These are phyloP conservation scores for Lepidium africanum DNA, from an alignment of 345 rosid genomes.

Conservation along the genomic window DNA sequence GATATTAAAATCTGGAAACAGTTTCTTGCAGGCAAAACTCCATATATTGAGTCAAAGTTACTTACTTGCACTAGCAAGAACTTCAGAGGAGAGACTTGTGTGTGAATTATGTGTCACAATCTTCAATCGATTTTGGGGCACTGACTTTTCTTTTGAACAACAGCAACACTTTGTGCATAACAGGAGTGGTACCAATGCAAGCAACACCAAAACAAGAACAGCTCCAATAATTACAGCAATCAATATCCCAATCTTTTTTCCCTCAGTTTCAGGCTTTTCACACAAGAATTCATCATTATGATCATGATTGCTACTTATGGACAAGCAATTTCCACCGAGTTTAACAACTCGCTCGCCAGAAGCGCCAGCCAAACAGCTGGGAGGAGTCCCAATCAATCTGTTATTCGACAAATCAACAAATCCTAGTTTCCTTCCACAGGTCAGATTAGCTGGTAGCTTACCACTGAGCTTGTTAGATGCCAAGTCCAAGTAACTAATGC, in stretches of 20 bases:
- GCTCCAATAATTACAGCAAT: slow-evolving; percentile 47
- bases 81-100: slow-evolving; percentile 56
- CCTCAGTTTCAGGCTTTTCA: slow-evolving; percentile 33
- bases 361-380: slow-evolving; percentile 58
- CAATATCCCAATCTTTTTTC: slow-evolving; percentile 38
- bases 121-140: slow-evolving; percentile 49
- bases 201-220: slow-evolving; percentile 42
- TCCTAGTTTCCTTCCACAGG: slow-evolving; percentile 74
- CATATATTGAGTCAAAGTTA: slow-evolving; percentile 4
- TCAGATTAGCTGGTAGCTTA: slow-evolving; percentile 40
- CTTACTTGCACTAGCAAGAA: slow-evolving; percentile 94
- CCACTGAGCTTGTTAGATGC: slow-evolving; percentile 75
- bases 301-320: slow-evolving; percentile 30
- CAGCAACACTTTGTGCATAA: slow-evolving; percentile 35
- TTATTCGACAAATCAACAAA: slow-evolving; percentile 81
- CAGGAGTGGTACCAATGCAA: slow-evolving; percentile 37
- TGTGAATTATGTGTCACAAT: slow-evolving; percentile 42
- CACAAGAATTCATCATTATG: slow-evolving; percentile 60
- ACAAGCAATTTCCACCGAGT: slow-evolving; percentile 71
- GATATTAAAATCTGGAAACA: not conserved
- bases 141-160: slow-evolving; percentile 30
- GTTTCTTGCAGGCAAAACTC: not conserved
- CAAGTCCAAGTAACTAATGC: slow-evolving; percentile 74
- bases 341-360: slow-evolving; percentile 58
- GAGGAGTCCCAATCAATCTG: slow-evolving; percentile 66